phyloP scores from a whole-genome alignment of 495 filamentous ascomycete genomes.

The Penicillium psychrofluorescens region DNA sequence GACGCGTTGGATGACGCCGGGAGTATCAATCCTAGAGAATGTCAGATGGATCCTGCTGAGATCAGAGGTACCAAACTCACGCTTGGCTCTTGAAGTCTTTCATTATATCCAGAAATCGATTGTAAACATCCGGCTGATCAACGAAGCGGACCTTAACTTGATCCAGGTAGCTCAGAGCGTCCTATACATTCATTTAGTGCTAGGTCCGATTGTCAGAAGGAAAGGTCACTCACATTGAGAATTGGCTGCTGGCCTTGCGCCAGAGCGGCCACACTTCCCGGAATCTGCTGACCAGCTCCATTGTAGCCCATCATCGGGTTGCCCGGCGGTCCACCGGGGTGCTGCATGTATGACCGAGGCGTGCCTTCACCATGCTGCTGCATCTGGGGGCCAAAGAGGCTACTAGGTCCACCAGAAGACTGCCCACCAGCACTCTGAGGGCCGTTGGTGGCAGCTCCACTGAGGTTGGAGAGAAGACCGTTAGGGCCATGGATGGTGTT shows the following conservation, averaged over 20 bases:
- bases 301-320: slow-evolving; percentile 56
- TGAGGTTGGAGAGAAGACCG: slow-evolving; percentile 72
- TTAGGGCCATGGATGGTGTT: slow-evolving; percentile 81
- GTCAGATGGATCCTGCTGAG: background rate
- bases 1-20: slow-evolving; percentile 94
- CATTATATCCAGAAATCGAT: slow-evolving; percentile 98
- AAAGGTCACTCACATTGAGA: slow-evolving; percentile 61
- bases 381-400: slow-evolving; percentile 60
- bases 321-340: slow-evolving; percentile 45
- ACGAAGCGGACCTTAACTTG: slow-evolving; percentile 98
- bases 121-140: slow-evolving; percentile 96
- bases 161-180: slow-evolving; percentile 94
- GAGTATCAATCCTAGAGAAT: slow-evolving; percentile 77
- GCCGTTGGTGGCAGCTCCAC: slow-evolving; percentile 44
- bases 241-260: slow-evolving; percentile 91
- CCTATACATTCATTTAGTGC: slow-evolving; percentile 43
- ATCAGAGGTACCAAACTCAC: slow-evolving; percentile 40
- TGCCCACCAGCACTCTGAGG: slow-evolving; percentile 50
- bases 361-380: slow-evolving; percentile 49
- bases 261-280: slow-evolving; percentile 51
- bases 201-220: too few species aligned
- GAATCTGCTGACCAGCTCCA: slow-evolving; percentile 38
- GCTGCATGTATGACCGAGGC: slow-evolving; percentile 57
- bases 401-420: slow-evolving; percentile 55
- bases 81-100: slow-evolving; percentile 99